Conservation (phyloP, 306 rosid genomes). For the Cyclanthera cordifolia region DNA sequence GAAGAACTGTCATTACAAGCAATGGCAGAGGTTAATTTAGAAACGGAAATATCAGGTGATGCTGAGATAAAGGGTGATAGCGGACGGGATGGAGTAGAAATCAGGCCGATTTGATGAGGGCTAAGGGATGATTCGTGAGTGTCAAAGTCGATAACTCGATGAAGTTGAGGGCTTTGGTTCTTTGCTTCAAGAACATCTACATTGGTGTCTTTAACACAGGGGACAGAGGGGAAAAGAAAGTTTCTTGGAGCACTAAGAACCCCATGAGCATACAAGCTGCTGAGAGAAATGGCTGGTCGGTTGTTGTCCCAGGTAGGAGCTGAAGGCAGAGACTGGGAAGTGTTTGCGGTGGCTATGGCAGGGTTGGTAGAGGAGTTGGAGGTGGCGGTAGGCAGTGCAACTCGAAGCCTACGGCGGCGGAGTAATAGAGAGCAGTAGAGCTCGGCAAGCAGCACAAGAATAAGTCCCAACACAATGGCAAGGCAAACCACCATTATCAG, state of each 20-base stretch:
- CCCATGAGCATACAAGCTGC: conserved; percentile 50
- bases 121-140: conserved; percentile 20
- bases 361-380: conserved; percentile 6
- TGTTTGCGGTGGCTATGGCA: conserved; percentile 2
- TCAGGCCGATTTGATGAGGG: background rate
- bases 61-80: background rate
- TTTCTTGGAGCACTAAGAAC: conserved; percentile 74
- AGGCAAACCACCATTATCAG: conserved; percentile 71
- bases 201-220: conserved; percentile 27
- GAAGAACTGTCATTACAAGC: conserved; percentile 1
- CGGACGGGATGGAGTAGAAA: background rate
- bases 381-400: conserved; percentile 45
- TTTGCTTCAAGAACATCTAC: conserved; percentile 25
- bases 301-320: conserved; percentile 4
- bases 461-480: conserved; percentile 66
- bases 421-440: conserved; percentile 88
- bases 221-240: conserved; percentile 42
- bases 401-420: conserved; percentile 56
- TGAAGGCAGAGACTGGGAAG: conserved; percentile 4
- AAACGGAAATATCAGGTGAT: background rate
- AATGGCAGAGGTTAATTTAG: background rate
- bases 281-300: conserved; percentile 21
- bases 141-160: conserved; percentile 37
- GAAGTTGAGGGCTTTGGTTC: conserved; percentile 29
- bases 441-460: conserved; percentile 66